A percentile compares a stretch with the other conserved stretches of the same genome.
phyloP scores from a whole-genome alignment of 768 basidiomycete species.

The Pilatotrama ljubarskyi region DNA sequence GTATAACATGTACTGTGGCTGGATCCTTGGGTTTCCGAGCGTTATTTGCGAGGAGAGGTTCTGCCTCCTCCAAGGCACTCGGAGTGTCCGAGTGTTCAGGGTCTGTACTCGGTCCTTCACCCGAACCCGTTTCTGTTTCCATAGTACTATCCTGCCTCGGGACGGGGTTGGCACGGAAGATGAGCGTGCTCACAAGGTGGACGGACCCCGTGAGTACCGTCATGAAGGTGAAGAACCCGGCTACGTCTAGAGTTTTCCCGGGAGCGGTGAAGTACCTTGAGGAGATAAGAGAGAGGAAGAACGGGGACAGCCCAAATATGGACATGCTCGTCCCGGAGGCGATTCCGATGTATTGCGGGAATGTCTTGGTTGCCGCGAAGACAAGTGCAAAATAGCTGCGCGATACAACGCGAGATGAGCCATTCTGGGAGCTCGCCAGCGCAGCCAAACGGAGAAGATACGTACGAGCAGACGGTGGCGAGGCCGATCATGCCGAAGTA shows the following conservation, averaged over 20 bases:
- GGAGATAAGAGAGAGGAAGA: constrained; percentile 68
- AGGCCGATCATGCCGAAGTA: constrained; percentile 66
- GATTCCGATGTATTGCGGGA: constrained; percentile 63
- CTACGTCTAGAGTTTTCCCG: constrained; percentile 46
- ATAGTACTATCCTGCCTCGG: not conserved
- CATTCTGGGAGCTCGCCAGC: no score
- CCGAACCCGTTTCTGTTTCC: constrained; percentile 3
- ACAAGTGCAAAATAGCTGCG: constrained; percentile 67
- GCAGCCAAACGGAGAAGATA: constrained; percentile 6
- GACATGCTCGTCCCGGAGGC: constrained; percentile 69
- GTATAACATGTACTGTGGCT: constrained; percentile 23
- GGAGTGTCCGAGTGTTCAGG: not conserved
- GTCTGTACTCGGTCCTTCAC: not conserved
- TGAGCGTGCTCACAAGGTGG: constrained; percentile 52
- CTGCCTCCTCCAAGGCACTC: constrained; percentile 12
- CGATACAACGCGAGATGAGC: not conserved
- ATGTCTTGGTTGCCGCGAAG: constrained; percentile 73
- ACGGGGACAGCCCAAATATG: constrained; percentile 79
- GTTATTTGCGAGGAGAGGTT: constrained; percentile 32
- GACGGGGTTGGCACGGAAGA: constrained; percentile 23
- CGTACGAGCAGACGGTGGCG: constrained; percentile 74
- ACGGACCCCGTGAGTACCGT: constrained; percentile 52
- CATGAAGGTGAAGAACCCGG: constrained; percentile 56
- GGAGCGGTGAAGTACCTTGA: constrained; percentile 57
- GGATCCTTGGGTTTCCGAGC: constrained; percentile 18